A percentile compares a stretch with the other conserved stretches of the same genome.
Conservation (phyloP, 768 basidiomycete species). For the Amanita phalloides region DNA sequence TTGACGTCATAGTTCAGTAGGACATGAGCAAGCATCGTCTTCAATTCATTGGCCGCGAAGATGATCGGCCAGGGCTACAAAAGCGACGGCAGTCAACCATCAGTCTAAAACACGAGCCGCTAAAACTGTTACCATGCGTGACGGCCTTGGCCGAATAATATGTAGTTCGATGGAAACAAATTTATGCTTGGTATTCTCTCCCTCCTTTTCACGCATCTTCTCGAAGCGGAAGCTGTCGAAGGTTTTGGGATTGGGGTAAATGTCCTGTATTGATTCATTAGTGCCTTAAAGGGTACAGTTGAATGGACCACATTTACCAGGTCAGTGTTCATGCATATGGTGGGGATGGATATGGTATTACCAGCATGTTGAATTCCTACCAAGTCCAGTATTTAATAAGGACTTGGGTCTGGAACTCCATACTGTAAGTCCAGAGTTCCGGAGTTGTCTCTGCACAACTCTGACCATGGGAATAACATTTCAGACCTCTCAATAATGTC, state of each 20-base stretch:
- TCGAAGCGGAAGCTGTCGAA: constrained; percentile 34
- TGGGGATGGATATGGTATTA: constrained; percentile 8
- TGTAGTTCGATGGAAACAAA: constrained; percentile 18
- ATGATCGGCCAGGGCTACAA: constrained; percentile 20
- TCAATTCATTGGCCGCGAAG: constrained; percentile 23
- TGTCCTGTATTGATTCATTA: constrained; percentile 5
- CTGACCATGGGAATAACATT: too few relatives aligned
- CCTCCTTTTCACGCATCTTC: constrained; percentile 17
- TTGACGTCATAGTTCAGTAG: constrained; percentile 24
- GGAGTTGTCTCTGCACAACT: too few relatives aligned
- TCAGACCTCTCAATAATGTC: too few relatives aligned
- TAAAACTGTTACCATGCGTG: constrained; percentile 10
- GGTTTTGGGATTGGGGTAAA: constrained; percentile 29
- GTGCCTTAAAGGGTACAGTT: not conserved
- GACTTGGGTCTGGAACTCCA: too few relatives aligned
- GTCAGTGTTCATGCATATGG: constrained; percentile 6
- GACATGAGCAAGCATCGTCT: constrained; percentile 20
- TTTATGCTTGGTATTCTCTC: constrained; percentile 18
- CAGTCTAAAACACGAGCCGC: not conserved
- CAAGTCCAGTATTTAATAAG: too few relatives aligned
- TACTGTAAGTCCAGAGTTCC: too few relatives aligned
- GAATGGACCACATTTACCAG: not conserved
- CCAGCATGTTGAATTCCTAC: too few relatives aligned
- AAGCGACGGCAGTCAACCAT: not conserved
- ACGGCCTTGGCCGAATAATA: constrained; percentile 22